Percentiles rank a stretch among this genome's conserved stretches.
Conservation (phyloP, 495 filamentous ascomycete species). For the Penicillium flavigenum region DNA sequence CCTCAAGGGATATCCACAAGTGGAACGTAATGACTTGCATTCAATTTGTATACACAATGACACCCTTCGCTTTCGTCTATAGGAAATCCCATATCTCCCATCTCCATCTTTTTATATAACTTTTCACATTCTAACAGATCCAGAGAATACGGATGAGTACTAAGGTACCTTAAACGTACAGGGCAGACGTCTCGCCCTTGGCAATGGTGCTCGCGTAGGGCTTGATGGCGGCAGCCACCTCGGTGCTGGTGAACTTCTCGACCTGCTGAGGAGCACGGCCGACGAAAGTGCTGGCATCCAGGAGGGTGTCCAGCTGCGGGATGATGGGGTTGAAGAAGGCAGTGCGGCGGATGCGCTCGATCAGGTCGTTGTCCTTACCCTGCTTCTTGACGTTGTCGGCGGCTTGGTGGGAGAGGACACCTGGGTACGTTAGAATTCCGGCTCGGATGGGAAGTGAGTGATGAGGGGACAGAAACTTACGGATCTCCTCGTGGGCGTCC, state of each 20-base stretch:
- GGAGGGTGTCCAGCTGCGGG: constrained; percentile 69
- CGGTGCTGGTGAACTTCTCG: constrained; percentile 54
- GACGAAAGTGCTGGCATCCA: constrained; percentile 67
- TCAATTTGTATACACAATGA: constrained; percentile 1
- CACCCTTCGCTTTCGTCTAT: background rate
- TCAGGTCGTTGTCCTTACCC: constrained; percentile 79
- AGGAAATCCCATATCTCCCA: constrained; percentile 4
- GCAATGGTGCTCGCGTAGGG: constrained; percentile 46
- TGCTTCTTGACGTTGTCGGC: constrained; percentile 74
- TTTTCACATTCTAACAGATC: constrained; percentile 1
- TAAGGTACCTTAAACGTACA: constrained; percentile 48
- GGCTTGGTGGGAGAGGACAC: constrained; percentile 85
- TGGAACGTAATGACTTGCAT: background rate
- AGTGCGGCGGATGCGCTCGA: constrained; percentile 71
- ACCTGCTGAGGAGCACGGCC: constrained; percentile 62
- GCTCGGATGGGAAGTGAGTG: background rate
- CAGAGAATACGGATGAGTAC: background rate
- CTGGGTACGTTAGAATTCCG: constrained; percentile 25
- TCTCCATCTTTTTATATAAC: constrained; percentile 12
- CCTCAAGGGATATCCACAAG: background rate
- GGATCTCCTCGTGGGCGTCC: constrained; percentile 88
- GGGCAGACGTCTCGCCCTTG: constrained; percentile 48
- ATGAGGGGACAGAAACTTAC: constrained; percentile 23
- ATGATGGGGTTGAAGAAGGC: constrained; percentile 83
- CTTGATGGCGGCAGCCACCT: constrained; percentile 52